A percentile compares a stretch with the other conserved stretches of the same genome.
phyloP scores from a whole-genome alignment of 768 basidiomycete genomes.

The Auricularia auricula-judae region DNA sequence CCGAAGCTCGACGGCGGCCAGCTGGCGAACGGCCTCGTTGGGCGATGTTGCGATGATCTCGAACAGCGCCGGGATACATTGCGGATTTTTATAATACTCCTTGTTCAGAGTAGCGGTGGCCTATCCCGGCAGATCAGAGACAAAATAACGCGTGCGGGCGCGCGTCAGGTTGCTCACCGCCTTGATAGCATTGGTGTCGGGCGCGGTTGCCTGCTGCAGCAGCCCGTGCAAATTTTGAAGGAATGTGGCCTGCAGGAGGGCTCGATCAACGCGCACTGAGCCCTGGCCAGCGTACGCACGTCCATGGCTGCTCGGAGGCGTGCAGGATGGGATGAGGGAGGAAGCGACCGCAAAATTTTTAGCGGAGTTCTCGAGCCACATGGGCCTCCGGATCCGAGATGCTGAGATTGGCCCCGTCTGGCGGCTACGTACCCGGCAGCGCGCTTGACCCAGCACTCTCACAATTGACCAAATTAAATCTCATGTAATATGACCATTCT shows the following conservation, averaged over 20 bases:
- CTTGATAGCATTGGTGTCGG: slow-evolving; percentile 84
- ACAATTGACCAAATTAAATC: no score
- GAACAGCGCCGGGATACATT: slow-evolving; percentile 85
- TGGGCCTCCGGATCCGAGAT: no score
- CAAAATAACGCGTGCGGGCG: slow-evolving; percentile 8
- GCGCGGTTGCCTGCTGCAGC: slow-evolving; percentile 73
- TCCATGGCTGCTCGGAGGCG: no score
- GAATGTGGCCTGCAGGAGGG: slow-evolving; percentile 30
- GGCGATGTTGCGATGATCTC: slow-evolving; percentile 77
- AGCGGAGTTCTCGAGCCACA: no score
- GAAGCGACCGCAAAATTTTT: no score
- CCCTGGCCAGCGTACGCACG: no score
- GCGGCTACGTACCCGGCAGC: no score
- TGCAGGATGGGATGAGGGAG: no score
- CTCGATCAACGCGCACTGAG: no score
- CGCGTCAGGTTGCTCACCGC: slow-evolving; percentile 43
- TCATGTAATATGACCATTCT: no score
- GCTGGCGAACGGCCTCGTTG: slow-evolving; percentile 83
- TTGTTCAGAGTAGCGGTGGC: slow-evolving; percentile 86
- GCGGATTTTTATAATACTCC: slow-evolving; percentile 84
- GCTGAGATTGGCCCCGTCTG: no score
- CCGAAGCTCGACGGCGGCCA: slow-evolving; percentile 91
- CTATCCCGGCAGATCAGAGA: slow-evolving; percentile 28
- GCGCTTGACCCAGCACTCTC: no score
- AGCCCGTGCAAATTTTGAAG: slow-evolving; percentile 76